phyloP scores from a whole-genome alignment of 768 basidiomycete genomes.

The Tephrocybe sp. region DNA sequence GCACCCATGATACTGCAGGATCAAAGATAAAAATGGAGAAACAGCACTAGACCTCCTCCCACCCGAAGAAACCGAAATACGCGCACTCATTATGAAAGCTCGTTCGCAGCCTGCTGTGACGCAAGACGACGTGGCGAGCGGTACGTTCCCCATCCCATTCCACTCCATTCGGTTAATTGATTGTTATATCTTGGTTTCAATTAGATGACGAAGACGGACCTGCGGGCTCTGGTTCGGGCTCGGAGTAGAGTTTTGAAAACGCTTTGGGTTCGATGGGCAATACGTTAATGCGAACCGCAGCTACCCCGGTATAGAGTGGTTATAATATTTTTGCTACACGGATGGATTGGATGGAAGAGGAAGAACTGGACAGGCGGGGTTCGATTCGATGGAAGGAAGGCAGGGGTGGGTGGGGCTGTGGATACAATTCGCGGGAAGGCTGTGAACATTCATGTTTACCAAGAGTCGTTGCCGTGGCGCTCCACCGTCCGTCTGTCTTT shows the following conservation, averaged over 20 bases:
- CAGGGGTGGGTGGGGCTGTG: too few species aligned
- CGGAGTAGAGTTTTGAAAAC: slow-evolving; percentile 21
- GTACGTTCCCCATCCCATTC: slow-evolving; percentile 38
- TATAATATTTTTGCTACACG: not conserved
- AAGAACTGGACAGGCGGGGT: not conserved
- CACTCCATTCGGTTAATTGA: too few species aligned
- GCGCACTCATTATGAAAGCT: slow-evolving; percentile 48
- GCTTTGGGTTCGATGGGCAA: not conserved
- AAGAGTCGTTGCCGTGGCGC: too few species aligned
- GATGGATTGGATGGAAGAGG: not conserved
- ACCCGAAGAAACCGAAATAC: slow-evolving; percentile 48
- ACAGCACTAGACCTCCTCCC: slow-evolving; percentile 55
- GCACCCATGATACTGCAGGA: slow-evolving; percentile 34
- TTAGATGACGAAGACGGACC: slow-evolving; percentile 26
- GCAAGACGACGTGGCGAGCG: slow-evolving; percentile 61
- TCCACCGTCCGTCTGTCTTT: too few species aligned
- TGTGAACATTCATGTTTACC: too few species aligned
- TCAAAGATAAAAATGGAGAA: slow-evolving; percentile 69
- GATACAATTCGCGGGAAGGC: too few species aligned
- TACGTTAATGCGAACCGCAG: too few species aligned
- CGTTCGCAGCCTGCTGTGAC: slow-evolving; percentile 51
- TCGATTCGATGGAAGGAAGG: not conserved
- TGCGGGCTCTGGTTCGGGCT: slow-evolving; percentile 31
- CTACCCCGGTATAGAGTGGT: too few species aligned
- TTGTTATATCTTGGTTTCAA: not conserved